These are phyloP conservation scores for Aspergillus sparsus DNA, from an alignment of 495 filamentous ascomycete species.

Conservation along the genomic window DNA sequence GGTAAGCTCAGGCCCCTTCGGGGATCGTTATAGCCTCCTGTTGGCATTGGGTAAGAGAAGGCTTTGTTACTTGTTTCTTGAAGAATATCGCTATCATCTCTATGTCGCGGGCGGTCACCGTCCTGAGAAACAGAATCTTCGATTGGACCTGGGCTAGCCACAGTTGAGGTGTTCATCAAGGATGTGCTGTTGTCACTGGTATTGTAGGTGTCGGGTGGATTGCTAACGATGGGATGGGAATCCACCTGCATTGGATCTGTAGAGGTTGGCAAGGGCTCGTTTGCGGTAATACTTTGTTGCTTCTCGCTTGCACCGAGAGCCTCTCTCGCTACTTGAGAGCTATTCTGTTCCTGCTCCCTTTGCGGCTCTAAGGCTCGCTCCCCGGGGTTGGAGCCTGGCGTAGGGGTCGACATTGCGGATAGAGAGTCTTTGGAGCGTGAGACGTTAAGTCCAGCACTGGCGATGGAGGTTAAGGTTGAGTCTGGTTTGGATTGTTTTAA, in stretches of 20 bases:
- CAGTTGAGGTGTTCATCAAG: slow-evolving; percentile 45
- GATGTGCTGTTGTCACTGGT: slow-evolving; percentile 35
- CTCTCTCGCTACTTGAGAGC: slow-evolving; percentile 48
- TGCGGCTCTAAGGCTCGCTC: slow-evolving; percentile 40
- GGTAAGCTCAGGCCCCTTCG: slow-evolving; percentile 76
- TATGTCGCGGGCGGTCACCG: slow-evolving; percentile 41
- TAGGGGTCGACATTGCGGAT: slow-evolving; percentile 36
- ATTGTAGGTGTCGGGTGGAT: slow-evolving; percentile 36
- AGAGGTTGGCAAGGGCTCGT: slow-evolving; percentile 35
- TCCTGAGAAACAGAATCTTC: slow-evolving; percentile 48
- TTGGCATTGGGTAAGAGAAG: slow-evolving; percentile 55
- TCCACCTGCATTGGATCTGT: slow-evolving; percentile 52
- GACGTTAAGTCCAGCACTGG: slow-evolving; percentile 49
- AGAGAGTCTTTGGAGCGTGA: slow-evolving; percentile 40
- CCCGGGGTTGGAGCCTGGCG: slow-evolving; percentile 25
- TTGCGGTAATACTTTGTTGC: slow-evolving; percentile 31
- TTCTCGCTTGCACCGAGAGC: slow-evolving; percentile 48
- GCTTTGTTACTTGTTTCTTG: slow-evolving; percentile 52
- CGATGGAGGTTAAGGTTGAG: slow-evolving; percentile 47
- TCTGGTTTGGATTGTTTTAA: slow-evolving; percentile 47
- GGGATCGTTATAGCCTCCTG: slow-evolving; percentile 46
- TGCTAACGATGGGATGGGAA: slow-evolving; percentile 31
- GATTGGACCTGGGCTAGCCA: slow-evolving; percentile 50
- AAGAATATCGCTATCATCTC: slow-evolving; percentile 40
- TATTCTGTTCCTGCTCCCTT: slow-evolving; percentile 41